Evolutionary conservation across 805 yeast genomes (phyloP), one percentile per base, ranked within the genome.

Genomic region (Cephaloascus fragrans): DNA sequence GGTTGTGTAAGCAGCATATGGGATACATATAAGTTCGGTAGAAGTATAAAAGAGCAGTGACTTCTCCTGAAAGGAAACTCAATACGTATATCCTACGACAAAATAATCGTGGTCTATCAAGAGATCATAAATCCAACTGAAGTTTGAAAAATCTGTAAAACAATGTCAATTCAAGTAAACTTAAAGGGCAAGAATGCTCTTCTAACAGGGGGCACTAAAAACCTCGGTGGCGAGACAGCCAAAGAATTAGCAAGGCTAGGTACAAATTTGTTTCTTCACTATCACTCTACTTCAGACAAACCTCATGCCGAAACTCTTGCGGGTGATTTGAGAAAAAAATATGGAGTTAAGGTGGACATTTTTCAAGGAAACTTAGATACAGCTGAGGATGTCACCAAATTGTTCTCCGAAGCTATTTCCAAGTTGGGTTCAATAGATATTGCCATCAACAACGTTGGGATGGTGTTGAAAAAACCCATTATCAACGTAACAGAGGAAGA

Each of bases 371-470:
- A 63, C 33, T 56, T 76, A 37, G 55, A 62, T 19, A 48, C 50
- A 2, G 76, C 74, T 36, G 57, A 47, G 1, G 73, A 67, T 9
- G 59, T 67, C 28, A 52, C 57, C 17, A 55, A 61, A 20, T 55
- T 79, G 39, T 79, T 80, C 47, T 67, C 56, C 15, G 56, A 54
- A 9, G 73, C 77, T 5, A 59, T 60, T 39, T 42, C 52, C 12
- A 54, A 58, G 32, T 69, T 75, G 41, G 81, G 80, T 29, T 50
- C 57, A 17, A 59, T 75, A 45, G 83, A 80, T 48, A 66, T 74
- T 50, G 85, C 84, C n/a, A 64, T 80, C 48, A 78, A 78, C 59
- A 77, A 75, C 46, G 79, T 77, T 32, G 86, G 86, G 39, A 73
- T 59, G 67, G 85, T 80, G 18, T 60, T 79, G 54, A 77, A 79